phyloP scores from a whole-genome alignment of 768 basidiomycete genomes.

The Leccinum disarticulatum region DNA sequence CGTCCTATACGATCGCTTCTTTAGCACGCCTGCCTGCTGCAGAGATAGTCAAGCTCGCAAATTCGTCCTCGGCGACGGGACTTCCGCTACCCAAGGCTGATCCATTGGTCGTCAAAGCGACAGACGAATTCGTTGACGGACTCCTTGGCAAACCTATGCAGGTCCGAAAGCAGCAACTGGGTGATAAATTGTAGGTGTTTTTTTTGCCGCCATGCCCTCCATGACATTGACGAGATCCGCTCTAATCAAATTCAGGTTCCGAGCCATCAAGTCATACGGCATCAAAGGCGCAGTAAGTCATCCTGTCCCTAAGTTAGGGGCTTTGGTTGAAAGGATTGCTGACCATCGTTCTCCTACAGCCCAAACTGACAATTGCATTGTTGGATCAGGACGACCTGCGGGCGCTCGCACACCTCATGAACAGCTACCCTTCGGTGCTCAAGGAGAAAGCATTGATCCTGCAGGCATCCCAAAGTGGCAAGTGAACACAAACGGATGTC shows the following conservation, averaged over 20 bases:
- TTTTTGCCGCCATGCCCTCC: conserved; percentile 9
- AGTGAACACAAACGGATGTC: conserved; percentile 14
- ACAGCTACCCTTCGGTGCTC: conserved; percentile 78
- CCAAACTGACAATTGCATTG: conserved; percentile 81
- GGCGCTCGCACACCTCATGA: conserved; percentile 81
- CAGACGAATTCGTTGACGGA: conserved; percentile 70
- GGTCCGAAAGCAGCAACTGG: conserved; percentile 75
- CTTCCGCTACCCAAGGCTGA: conserved; percentile 71
- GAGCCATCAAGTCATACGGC: conserved; percentile 70
- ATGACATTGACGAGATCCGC: conserved; percentile 16
- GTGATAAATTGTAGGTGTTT: conserved; percentile 66
- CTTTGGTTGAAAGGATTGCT: conserved; percentile 1
- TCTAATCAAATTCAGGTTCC: conserved; percentile 42
- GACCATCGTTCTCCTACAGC: conserved; percentile 39
- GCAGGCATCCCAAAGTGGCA: conserved; percentile 28
- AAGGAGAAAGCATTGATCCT: conserved; percentile 66
- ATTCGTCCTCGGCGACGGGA: conserved; percentile 42
- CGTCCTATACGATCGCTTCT: conserved; percentile 60
- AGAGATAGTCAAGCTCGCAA: conserved; percentile 71
- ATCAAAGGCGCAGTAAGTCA: conserved; percentile 72
- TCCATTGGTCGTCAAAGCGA: conserved; percentile 62
- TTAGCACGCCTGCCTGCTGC: conserved; percentile 73
- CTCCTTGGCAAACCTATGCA: conserved; percentile 54
- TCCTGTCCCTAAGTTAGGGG: neutral
- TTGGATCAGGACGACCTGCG: conserved; percentile 85